Conservation (phyloP, 2,329 filamentous ascomycete species). For the Aspergillus fumigatiaffinis region DNA sequence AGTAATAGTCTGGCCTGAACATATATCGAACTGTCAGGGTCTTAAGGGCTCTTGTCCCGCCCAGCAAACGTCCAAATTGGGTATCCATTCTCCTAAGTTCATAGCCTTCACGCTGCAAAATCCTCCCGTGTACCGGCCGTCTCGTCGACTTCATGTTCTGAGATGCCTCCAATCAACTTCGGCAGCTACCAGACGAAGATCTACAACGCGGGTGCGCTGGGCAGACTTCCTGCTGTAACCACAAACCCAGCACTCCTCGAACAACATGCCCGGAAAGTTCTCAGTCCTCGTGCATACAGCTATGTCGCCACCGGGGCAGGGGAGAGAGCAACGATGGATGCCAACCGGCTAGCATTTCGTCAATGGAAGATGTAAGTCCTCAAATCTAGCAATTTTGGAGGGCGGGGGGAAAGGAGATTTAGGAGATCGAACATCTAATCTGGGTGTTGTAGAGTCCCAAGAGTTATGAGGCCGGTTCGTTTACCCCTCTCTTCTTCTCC, state of each 20-base stretch:
- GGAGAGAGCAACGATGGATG: constrained; percentile 58
- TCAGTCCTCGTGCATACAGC: constrained; percentile 51
- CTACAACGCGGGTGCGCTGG: constrained; percentile 51
- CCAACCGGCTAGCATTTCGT: constrained; percentile 56
- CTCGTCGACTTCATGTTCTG: background rate
- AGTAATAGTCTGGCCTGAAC: too few species aligned
- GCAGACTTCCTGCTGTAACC: constrained; percentile 50
- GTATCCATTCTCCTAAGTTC: too few species aligned
- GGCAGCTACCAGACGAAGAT: constrained; percentile 46
- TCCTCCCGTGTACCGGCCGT: too few species aligned
- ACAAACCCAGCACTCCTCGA: constrained; percentile 58
- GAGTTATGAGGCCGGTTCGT: constrained; percentile 42
- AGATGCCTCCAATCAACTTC: constrained; percentile 36
- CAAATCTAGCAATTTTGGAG: background rate
- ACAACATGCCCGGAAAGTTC: constrained; percentile 49
- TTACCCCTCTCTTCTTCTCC: background rate
- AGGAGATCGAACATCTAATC: background rate
- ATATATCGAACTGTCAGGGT: too few species aligned
- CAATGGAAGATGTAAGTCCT: constrained; percentile 43
- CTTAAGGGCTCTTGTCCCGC: too few species aligned
- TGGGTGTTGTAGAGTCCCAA: constrained; percentile 44
- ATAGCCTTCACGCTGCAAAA: too few species aligned
- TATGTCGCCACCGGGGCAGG: constrained; percentile 63
- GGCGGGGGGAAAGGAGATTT: constrained; percentile 2
- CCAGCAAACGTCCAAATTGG: too few species aligned